phyloP scores from a whole-genome alignment of 768 basidiomycete species.

The Panaeolus papilionaceus region DNA sequence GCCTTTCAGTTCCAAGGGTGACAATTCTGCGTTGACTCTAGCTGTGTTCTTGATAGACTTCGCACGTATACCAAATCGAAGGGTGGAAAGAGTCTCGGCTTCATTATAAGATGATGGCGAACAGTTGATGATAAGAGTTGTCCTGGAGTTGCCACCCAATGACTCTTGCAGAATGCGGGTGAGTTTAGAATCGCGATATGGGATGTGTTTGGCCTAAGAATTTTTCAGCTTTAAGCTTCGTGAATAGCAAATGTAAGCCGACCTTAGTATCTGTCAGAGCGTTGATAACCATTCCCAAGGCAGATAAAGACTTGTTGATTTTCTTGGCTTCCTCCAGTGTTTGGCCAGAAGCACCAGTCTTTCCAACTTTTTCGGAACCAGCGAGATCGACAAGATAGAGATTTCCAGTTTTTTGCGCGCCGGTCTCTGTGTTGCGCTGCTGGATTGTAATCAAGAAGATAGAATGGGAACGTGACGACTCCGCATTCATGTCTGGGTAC shows the following conservation, averaged over 20 bases:
- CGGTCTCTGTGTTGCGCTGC: constrained; percentile 95
- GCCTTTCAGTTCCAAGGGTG: constrained; percentile 94
- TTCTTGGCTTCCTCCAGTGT: constrained; percentile 99
- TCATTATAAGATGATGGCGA: constrained; percentile 98
- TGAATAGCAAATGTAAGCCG: constrained; percentile 8
- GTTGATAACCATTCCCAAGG: constrained; percentile 99
- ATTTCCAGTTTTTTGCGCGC: constrained; percentile 95
- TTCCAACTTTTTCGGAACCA: constrained; percentile 98
- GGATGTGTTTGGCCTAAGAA: constrained; percentile 89
- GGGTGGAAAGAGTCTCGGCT: constrained; percentile 92
- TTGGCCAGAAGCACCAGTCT: constrained; percentile 98
- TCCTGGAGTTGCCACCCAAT: constrained; percentile 92
- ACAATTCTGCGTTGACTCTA: constrained; percentile 96
- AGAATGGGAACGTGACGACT: constrained; percentile 98
- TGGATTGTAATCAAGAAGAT: constrained; percentile 98
- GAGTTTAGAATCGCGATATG: constrained; percentile 98
- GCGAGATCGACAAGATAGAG: constrained; percentile 98
- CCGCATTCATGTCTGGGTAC: constrained; percentile 94
- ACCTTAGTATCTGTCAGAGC: constrained; percentile 97
- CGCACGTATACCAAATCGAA: constrained; percentile 99
- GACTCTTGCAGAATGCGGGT: constrained; percentile 99
- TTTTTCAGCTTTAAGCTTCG: neutral
- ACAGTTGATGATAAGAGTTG: constrained; percentile 99
- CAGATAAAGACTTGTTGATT: constrained; percentile 98
- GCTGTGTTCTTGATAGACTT: constrained; percentile 99